Percentiles rank a stretch among this genome's conserved stretches.
Conservation (phyloP, 768 basidiomycete species). For the Auriscalpium microsporum region DNA sequence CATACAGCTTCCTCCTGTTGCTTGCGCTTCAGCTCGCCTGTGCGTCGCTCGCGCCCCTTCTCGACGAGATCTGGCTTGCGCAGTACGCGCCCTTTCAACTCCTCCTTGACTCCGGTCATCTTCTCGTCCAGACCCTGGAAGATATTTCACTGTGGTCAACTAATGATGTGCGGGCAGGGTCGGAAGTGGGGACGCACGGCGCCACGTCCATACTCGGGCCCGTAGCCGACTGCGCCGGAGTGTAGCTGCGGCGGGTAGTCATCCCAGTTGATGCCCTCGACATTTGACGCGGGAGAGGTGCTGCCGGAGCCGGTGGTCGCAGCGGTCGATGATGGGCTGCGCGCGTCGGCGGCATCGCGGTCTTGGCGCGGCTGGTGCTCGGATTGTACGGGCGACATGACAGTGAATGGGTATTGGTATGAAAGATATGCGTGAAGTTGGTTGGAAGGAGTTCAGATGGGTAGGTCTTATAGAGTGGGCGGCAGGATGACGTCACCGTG, state of each 20-base stretch:
- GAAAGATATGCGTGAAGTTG: too few species aligned
- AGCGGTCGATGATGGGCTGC: too few species aligned
- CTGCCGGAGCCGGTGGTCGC: too few species aligned
- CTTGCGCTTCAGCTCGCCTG: conserved; percentile 32
- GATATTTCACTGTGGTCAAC: background rate
- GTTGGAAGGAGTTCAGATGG: too few species aligned
- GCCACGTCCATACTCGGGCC: conserved; percentile 26
- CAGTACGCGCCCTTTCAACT: conserved; percentile 31
- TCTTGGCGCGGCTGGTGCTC: too few species aligned
- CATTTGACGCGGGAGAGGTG: too few species aligned
- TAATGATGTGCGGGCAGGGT: background rate
- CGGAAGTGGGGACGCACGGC: conserved; percentile 19
- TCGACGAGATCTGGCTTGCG: conserved; percentile 28
- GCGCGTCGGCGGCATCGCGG: too few species aligned
- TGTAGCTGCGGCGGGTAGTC: conserved; percentile 32
- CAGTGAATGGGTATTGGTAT: too few species aligned
- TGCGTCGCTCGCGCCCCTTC: conserved; percentile 30
- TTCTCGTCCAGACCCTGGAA: conserved; percentile 27
- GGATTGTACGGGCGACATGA: too few species aligned
- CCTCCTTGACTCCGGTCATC: conserved; percentile 29
- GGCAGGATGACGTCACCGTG: too few species aligned
- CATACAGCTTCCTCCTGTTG: conserved; percentile 21
- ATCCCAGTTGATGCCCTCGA: conserved; percentile 3
- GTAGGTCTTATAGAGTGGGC: too few species aligned
- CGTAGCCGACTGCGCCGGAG: conserved; percentile 34